Evolutionary conservation across 345 rosid genomes (phyloP).

Genomic region (Litchi chinensis): DNA sequence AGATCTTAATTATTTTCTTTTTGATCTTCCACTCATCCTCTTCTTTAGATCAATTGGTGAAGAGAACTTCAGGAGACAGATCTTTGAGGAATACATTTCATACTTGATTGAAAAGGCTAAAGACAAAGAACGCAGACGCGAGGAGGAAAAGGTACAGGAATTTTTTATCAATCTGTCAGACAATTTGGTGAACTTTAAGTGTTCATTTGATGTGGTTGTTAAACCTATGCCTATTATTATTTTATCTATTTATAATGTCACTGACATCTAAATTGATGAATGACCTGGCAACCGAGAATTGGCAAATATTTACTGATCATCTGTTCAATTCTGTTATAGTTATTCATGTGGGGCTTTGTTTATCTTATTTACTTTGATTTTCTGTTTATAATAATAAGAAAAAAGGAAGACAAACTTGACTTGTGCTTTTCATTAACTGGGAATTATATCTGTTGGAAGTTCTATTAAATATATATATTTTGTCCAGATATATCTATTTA

Average conservation of each 20-base stretch:
- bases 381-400: not conserved
- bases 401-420: not conserved
- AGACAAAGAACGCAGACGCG: constrained; percentile 93
- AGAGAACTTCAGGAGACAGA: constrained; percentile 62
- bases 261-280: constrained; percentile 3
- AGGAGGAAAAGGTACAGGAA: constrained; percentile 84
- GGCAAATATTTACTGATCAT: not conserved
- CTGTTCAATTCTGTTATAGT: not conserved
- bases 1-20: constrained; percentile 9
- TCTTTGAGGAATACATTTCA: constrained; percentile 76
- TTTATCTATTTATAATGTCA: not conserved
- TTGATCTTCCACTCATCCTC: constrained; percentile 2
- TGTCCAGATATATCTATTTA: not conserved
- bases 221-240: not conserved
- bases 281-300: not conserved
- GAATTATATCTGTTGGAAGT: not conserved
- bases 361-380: not conserved
- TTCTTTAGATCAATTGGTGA: constrained; percentile 70
- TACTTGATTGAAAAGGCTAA: constrained; percentile 82
- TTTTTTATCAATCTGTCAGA: not conserved
- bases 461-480: not conserved
- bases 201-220: constrained; percentile 6
- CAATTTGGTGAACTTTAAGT: not conserved
- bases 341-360: not conserved
- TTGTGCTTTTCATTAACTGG: not conserved